Evolutionary conservation across 768 basidiomycete genomes (phyloP).

Genomic region (Leccinum subgranulosum): DNA sequence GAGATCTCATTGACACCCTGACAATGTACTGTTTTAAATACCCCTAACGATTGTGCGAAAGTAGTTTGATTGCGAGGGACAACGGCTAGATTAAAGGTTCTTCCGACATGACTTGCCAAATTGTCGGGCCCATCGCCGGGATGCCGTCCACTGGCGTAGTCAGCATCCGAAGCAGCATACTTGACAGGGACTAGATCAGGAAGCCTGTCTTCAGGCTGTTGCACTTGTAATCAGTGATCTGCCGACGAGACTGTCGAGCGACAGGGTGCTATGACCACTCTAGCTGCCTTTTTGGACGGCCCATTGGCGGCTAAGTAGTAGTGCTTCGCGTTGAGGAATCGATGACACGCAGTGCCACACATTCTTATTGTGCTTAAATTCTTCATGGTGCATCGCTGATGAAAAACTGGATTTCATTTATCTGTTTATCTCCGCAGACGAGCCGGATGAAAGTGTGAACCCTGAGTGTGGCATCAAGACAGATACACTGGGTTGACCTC

Average conservation of each 20-base stretch:
- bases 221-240: not conserved
- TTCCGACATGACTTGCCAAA: not conserved
- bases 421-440: conserved; percentile 26
- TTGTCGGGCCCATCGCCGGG: not conserved
- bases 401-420: conserved; percentile 8
- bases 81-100: not conserved
- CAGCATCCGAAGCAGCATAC: not conserved
- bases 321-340: not conserved
- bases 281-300: conserved; percentile 8
- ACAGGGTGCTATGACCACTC: not conserved
- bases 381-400: conserved; percentile 4
- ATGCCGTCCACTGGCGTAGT: not conserved
- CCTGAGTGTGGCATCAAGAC: not conserved
- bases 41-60: not conserved
- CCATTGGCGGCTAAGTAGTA: not conserved
- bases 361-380: conserved; percentile 10
- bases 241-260: not conserved
- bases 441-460: not conserved
- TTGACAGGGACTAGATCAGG: not conserved
- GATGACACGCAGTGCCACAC: not conserved
- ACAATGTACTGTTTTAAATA: not conserved
- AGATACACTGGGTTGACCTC: conserved; percentile 6
- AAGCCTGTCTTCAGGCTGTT: not conserved
- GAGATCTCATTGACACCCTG: not conserved
- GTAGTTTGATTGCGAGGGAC: conserved; percentile 9